Base-by-base conservation (phyloP, 2,329 filamentous ascomycete species). In the Beauveria sp. region DNA sequence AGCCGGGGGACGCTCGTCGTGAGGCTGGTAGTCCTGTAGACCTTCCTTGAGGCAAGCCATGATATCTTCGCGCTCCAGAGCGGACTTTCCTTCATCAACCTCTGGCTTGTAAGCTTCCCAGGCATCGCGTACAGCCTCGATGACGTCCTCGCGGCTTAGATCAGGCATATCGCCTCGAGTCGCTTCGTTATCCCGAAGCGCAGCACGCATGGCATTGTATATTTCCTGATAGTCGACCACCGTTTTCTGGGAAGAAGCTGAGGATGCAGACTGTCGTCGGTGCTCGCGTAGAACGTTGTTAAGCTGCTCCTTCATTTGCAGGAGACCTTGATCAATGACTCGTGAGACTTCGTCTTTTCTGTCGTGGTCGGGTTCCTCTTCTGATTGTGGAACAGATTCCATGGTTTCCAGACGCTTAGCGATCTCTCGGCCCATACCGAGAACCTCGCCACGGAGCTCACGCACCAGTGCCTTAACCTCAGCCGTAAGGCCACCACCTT, bases 21-120 rank as follows among this genome's bases (percentile, higher is more conserved):
- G 77, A 16, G 81, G 79, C 1, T 81, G 80, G 69, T 94, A 92
- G 52, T 91, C 85, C 65, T 90, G 86, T 0, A 97, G 81, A 0
- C 93, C 93, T 75, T 97, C 89, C 66, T 90, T 87, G 28, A 97
- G 80, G 66, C 92, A 96, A 44, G 89, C 86, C 16, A 97, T 79
- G 53, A 97, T 89, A 70, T 97, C 93, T 14, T 97, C 91, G 5
- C 91, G 84, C 71, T 96, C 93, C 1, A 97, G 79, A 2, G 92
- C 93, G 64, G 96, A 89, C 68, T 96, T 91, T 67, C 96, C 89
- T 5, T 96, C 82, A 67, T 96, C 88, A 55, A 96, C 91, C 67
- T 97, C 91, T 1, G 93, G 93, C 74, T 96, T 96, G 75, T 96
- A 96, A 59, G 87, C 90, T 70, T 97, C 93, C 85, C 92, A 96